These are phyloP conservation scores for Hymenoscyphus occultus DNA, from an alignment of 2,329 filamentous ascomycete species.

Conservation along the genomic window DNA sequence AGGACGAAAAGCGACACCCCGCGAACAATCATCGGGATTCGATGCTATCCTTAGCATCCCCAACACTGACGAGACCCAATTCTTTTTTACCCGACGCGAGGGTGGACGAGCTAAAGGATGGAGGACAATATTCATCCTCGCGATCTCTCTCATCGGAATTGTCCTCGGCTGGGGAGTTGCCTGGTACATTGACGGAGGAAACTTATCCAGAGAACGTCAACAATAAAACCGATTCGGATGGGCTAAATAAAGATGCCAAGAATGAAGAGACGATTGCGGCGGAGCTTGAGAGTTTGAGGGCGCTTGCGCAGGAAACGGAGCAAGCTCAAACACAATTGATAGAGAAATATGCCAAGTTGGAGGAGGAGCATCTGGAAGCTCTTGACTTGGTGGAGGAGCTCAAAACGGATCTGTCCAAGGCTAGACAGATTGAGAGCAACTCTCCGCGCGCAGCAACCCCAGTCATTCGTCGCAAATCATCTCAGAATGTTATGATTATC, in stretches of 20 bases:
- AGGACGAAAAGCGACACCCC: conserved; percentile 76
- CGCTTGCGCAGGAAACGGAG: conserved; percentile 73
- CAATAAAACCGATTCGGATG: conserved; percentile 33
- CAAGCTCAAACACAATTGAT: conserved; percentile 69
- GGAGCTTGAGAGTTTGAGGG: conserved; percentile 70
- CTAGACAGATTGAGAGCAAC: conserved; percentile 54
- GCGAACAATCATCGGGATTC: conserved; percentile 48
- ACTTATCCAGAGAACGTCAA: conserved; percentile 57
- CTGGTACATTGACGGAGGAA: conserved; percentile 56
- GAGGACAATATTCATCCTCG: conserved; percentile 69
- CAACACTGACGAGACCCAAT: conserved; percentile 56
- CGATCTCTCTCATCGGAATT: conserved; percentile 92
- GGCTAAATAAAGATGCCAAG: conserved; percentile 35
- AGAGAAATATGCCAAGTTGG: conserved; percentile 77
- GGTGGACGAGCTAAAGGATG: conserved; percentile 68
- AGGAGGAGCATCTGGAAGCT: conserved; percentile 76
- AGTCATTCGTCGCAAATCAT: conserved; percentile 91
- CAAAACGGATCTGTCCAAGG: conserved; percentile 79
- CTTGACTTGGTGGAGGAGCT: conserved; percentile 87
- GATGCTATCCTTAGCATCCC: conserved; percentile 50
- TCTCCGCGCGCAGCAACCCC: conserved; percentile 64
- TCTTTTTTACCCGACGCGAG: conserved; percentile 83
- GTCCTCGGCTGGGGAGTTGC: conserved; percentile 79
- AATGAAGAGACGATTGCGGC: conserved; percentile 48
- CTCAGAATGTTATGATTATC: conserved; percentile 80